Evolutionary conservation across 192 early-diverging fungal genomes (phyloP).

Genomic region (Backusella mclennaniae): DNA sequence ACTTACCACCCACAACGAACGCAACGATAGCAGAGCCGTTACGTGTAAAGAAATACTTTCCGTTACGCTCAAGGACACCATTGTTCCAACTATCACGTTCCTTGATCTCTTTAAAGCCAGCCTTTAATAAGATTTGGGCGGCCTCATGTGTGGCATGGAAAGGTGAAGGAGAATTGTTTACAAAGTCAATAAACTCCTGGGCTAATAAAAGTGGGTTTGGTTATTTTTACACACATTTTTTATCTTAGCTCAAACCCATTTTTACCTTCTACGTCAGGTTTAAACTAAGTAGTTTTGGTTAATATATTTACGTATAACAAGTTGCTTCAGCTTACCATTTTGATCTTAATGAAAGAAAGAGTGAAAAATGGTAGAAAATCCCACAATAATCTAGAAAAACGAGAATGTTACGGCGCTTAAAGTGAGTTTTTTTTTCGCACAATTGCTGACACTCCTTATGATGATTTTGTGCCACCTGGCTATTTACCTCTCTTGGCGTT

Average conservation of each 20-base stretch:
- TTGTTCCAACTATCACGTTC: slow-evolving; percentile 83
- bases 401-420: too few relatives aligned
- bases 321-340: too few relatives aligned
- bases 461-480: too few relatives aligned
- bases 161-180: slow-evolving; percentile 90
- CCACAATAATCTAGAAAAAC: too few relatives aligned
- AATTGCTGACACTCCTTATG: too few relatives aligned
- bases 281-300: not conserved
- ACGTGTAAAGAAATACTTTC: slow-evolving; percentile 97
- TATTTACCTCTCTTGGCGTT: too few relatives aligned
- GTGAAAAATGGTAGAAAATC: too few relatives aligned
- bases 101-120: slow-evolving; percentile 85
- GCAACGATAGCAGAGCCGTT: slow-evolving; percentile 87
- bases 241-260: not conserved
- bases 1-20: slow-evolving; percentile 92
- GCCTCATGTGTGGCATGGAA: slow-evolving; percentile 94
- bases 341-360: too few relatives aligned
- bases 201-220: slow-evolving; percentile 22
- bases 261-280: slow-evolving; percentile 2
- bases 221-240: not conserved
- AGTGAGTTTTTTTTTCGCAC: too few relatives aligned
- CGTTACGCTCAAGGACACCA: slow-evolving; percentile 65
- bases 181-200: slow-evolving; percentile 78
- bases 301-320: not conserved
- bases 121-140: slow-evolving; percentile 62